Percentiles rank a stretch among this genome's conserved stretches.
phyloP scores from a whole-genome alignment of 2,329 filamentous ascomycete species.

The Ophiostoma tasmaniense region DNA sequence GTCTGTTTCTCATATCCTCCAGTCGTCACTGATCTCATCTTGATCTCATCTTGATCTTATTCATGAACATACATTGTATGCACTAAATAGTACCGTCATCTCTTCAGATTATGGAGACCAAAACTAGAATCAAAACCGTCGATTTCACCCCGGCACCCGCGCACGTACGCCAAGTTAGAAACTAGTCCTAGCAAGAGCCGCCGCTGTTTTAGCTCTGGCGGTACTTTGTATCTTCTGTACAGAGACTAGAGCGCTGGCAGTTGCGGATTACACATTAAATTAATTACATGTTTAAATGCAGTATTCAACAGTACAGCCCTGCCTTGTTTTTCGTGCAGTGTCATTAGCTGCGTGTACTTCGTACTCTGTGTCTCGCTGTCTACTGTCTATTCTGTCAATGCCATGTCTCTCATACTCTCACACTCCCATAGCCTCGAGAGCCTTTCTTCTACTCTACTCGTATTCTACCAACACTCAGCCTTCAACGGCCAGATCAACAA shows the following conservation, averaged over 20 bases:
- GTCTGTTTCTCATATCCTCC: background rate
- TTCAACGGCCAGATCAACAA: background rate
- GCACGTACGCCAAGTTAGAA: background rate
- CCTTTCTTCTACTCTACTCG: background rate
- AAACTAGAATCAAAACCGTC: no score
- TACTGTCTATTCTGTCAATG: background rate
- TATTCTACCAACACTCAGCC: background rate
- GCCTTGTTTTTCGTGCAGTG: constrained; percentile 1
- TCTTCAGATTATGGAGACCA: no score
- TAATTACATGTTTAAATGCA: background rate
- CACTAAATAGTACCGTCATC: background rate
- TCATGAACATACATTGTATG: no score
- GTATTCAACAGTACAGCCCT: background rate
- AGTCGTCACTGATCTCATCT: background rate
- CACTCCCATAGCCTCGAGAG: no score
- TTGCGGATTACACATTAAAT: background rate
- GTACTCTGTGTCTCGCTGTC: background rate
- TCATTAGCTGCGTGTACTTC: background rate
- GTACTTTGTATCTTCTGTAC: no score
- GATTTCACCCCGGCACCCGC: no score
- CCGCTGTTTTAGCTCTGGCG: background rate
- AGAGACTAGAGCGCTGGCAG: background rate
- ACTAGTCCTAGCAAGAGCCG: background rate
- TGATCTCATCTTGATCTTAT: no score
- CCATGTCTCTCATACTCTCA: background rate